Evolutionary conservation across 1,139 yeast species (phyloP), one percentile per base, ranked within the genome.

Genomic region (Debaryomyces subglobosus): DNA sequence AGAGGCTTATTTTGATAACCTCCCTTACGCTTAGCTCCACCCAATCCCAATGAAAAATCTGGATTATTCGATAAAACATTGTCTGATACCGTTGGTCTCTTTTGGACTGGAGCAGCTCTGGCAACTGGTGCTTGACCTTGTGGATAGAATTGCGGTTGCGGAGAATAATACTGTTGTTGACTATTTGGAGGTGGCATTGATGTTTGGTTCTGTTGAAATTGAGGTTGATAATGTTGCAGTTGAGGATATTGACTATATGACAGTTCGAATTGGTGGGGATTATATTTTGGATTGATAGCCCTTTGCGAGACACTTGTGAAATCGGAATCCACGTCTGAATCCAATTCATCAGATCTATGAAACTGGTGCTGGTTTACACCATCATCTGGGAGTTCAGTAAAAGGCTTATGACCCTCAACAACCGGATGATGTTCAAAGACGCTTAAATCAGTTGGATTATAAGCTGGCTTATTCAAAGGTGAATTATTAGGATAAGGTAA

Each of bases 281-380:
- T 68, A 56, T 83, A 85, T 39, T 70, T 70, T 13, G 89, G 88
- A 60, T 87, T 86, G n/a, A 82, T 75, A 6, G 85, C 90, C 59
- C 95, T 71, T 66, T 88, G 95, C 9, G 94, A 85, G 4, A 88
- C 89, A 46, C 91, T 84, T 0, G 96, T 89, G 62, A 86, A 86
- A 58, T 85, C 86, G 0, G 95, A 87, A 25, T 71, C 78, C 18
- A 68, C 68, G 53, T 72, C 78, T 2, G 72, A 69, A 25, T 70
- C 71, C 40, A 53, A 38, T 24, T 53, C 61, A 12, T 53, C 61
- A 1, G 64, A 57, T 30, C 53, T 54, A 34, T 52, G 58, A 44
- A 54, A 50, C 42, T 49, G 53, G 21, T 42, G 39, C 10, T 29
- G 25, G 29, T 52, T 55, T 16, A 25, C 9, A 3, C 34, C 36